These are phyloP conservation scores for Ganoderma lucidum DNA, from an alignment of 1,284 basidiomycete genomes.

Conservation along the genomic window DNA sequence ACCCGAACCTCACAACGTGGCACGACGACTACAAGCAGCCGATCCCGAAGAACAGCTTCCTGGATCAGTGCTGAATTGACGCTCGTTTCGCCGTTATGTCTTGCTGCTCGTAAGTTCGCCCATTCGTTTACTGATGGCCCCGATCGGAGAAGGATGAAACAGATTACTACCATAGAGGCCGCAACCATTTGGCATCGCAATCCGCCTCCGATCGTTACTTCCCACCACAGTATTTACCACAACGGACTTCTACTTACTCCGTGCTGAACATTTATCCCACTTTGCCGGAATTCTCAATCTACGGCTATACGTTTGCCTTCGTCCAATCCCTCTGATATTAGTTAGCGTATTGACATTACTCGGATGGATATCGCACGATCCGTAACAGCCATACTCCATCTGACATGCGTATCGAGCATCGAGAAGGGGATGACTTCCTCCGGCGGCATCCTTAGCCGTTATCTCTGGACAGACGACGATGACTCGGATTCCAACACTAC, in stretches of 20 bases:
- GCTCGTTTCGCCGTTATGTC: too few species aligned
- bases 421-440: background rate
- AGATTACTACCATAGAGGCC: background rate
- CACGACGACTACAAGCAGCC: conserved; percentile 64
- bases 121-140: background rate
- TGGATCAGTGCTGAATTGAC: conserved; percentile 56
- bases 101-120: background rate
- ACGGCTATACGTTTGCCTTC: too few species aligned
- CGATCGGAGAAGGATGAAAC: background rate
- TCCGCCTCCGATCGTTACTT: too few species aligned
- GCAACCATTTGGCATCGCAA: background rate
- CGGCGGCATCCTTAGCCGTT: background rate
- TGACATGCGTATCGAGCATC: background rate
- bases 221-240: too few species aligned
- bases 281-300: too few species aligned
- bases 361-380: too few species aligned
- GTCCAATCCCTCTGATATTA: too few species aligned
- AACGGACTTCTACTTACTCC: too few species aligned
- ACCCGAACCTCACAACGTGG: conserved; percentile 51
- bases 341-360: too few species aligned
- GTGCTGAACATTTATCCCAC: too few species aligned
- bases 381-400: background rate
- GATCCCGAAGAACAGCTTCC: conserved; percentile 66
- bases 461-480: background rate
- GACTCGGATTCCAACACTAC: conserved; percentile 6